Percentiles rank a stretch among this genome's conserved stretches.
These are phyloP conservation scores for Ophiostoma piceae DNA, from an alignment of 2,329 filamentous ascomycete genomes.

Conservation along the genomic window DNA sequence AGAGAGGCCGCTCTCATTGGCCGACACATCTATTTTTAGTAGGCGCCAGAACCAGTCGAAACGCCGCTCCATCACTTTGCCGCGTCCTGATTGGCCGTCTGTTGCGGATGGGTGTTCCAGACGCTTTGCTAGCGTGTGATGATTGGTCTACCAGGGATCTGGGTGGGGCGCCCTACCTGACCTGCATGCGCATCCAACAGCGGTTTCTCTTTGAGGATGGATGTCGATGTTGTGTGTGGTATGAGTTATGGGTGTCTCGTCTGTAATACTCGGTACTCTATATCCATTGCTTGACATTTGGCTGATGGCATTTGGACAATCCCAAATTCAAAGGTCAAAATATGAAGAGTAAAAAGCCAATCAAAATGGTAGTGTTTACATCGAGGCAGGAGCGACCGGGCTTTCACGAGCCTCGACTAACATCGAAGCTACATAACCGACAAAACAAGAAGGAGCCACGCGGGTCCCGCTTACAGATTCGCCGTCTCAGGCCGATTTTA, in stretches of 20 bases:
- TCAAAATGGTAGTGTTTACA: no score
- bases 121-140: slow-evolving; percentile 12
- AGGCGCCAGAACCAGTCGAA: slow-evolving; percentile 28
- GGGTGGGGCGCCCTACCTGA: slow-evolving; percentile 15
- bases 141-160: slow-evolving; percentile 15
- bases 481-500: background rate
- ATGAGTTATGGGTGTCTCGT: no score
- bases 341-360: no score
- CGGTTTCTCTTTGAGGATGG: background rate
- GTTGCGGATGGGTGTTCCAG: slow-evolving; percentile 16
- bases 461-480: background rate
- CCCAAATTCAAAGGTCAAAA: no score
- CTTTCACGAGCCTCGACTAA: background rate
- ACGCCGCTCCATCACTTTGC: slow-evolving; percentile 23
- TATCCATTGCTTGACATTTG: background rate
- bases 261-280: background rate
- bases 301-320: no score
- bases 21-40: slow-evolving; percentile 28
- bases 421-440: background rate
- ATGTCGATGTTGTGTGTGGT: background rate
- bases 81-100: slow-evolving; percentile 22
- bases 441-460: slow-evolving; percentile 5
- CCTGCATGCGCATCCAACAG: slow-evolving; percentile 5
- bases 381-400: background rate
- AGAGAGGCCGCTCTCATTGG: slow-evolving; percentile 23